Evolutionary conservation across 176 grass and related monocot species (phyloP).

Genomic region (Metroxylon sagu): DNA sequence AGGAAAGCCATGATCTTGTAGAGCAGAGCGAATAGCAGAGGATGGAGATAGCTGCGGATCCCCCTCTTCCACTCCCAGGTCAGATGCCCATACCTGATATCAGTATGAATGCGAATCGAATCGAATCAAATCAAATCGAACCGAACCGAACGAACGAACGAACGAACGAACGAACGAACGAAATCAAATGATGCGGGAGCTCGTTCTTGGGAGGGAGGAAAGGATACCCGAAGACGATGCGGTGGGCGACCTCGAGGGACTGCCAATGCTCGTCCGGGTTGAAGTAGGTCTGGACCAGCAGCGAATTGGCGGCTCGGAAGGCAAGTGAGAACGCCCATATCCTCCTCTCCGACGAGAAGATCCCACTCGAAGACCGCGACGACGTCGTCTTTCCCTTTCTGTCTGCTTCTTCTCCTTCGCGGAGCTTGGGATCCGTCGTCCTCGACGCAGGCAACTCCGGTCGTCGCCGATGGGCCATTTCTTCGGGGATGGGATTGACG

Average conservation of each 20-base stretch:
- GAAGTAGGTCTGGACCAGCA: constrained; percentile 84
- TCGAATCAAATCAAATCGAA: no score
- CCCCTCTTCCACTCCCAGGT: constrained; percentile 90
- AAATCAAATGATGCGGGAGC: not conserved
- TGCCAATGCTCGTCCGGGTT: constrained; percentile 97
- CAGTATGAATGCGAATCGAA: not conserved
- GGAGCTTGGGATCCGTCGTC: not conserved
- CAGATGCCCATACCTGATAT: constrained; percentile 68
- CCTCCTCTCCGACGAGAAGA: constrained; percentile 25
- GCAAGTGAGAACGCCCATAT: constrained; percentile 47
- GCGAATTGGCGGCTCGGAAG: constrained; percentile 57
- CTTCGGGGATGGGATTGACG: no score
- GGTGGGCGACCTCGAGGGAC: constrained; percentile 89
- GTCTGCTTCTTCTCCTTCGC: not conserved
- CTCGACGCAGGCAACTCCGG: constrained; percentile 20
- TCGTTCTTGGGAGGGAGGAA: no score
- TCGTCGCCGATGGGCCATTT: no score
- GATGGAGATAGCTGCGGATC: constrained; percentile 80
- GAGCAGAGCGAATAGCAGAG: constrained; percentile 52
- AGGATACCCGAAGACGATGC: constrained; percentile 63
- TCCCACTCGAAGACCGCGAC: not conserved
- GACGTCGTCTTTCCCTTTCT: not conserved
- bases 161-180: constrained; percentile 1
- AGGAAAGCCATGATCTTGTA: constrained; percentile 70
- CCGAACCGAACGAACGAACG: not conserved